A percentile compares a stretch with the other conserved stretches of the same genome.
Evolutionary conservation across 176 grass and related monocot genomes (phyloP).

Genomic region (Carex littledalei): DNA sequence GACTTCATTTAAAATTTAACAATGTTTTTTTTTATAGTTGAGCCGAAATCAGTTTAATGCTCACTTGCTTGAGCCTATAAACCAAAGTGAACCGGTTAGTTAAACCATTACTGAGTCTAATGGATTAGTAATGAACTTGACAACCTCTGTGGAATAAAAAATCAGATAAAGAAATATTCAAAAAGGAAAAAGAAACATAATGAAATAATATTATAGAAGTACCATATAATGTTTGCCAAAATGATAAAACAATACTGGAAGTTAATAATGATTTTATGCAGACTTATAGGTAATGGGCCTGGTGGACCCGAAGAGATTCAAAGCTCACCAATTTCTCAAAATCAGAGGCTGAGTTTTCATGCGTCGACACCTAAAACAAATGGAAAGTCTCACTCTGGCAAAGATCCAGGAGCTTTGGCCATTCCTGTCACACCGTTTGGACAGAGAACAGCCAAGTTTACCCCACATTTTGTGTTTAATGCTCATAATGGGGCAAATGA

Average conservation of each 20-base stretch:
- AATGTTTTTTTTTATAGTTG: background rate
- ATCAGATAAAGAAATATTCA: background rate
- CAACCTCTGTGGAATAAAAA: background rate
- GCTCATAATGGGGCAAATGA: constrained; percentile 32
- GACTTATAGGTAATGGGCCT: constrained; percentile 57
- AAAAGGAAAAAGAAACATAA: background rate
- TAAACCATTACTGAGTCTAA: background rate
- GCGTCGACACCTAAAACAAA: constrained; percentile 44
- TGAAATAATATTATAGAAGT: background rate
- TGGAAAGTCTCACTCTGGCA: constrained; percentile 43
- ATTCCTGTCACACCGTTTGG: constrained; percentile 78
- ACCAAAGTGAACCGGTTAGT: background rate
- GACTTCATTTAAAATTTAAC: background rate
- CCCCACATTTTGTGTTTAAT: constrained; percentile 53
- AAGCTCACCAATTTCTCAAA: constrained; percentile 43
- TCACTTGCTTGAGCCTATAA: background rate
- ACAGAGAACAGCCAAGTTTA: constrained; percentile 68
- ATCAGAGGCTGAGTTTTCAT: constrained; percentile 44
- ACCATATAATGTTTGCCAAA: background rate
- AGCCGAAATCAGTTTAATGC: background rate
- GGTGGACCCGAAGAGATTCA: constrained; percentile 32
- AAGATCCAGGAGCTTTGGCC: constrained; percentile 42
- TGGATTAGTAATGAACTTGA: background rate
- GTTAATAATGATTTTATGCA: constrained; percentile 41
- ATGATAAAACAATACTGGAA: constrained; percentile 25